Evolutionary conservation across 805 yeast genomes (phyloP), one percentile per base, ranked within the genome.

Genomic region (Cyberlindnera mycetangii): DNA sequence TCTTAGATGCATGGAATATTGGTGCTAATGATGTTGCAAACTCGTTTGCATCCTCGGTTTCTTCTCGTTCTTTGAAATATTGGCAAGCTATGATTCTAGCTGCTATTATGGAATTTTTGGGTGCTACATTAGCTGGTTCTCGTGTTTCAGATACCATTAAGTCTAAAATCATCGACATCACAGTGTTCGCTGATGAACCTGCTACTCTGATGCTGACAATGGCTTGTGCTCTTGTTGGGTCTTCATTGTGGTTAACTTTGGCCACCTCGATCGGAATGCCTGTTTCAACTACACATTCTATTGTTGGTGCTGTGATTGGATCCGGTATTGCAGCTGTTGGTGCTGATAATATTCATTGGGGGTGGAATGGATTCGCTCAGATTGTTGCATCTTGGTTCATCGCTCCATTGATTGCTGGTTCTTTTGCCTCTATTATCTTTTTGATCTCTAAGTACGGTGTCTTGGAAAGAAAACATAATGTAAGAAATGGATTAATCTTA

Each of bases 1-100:
- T 81, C 69, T 68, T 84, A 53, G 89, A 84, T 65, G 90, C 89
- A 4, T 84, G 79, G 74, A 83, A 83, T 61, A 83, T 83, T 54
- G 90, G 90, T 41, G 92, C 90, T 24, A 84, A 85, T 58, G 92
- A 84, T 69, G 89, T 84, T 46, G 84, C 90, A 14, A 84, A 85
- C 69, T 84, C 92, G 2, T 84, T 81, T 58, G 84, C 92, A 1
- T 83, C 90, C 3, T 77, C 90, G 0, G 81, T 84, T 5, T 79
- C 89, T 12, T 81, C 90, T 11, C 69, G 85, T 54, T 74, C 88
- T 14, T 67, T 84, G 51, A 76, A 76, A 44, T 82, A 82, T 60
- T 77, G 83, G 80, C 92, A 84, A 63, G 90, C 89, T 15, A 81
- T 82, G 87, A 54, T 82, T 28, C 65, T 85, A 33, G 88, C 88